These are phyloP conservation scores for Saprolegnia diclina DNA, from an alignment of 352 stramenopile species.

Conservation along the genomic window DNA sequence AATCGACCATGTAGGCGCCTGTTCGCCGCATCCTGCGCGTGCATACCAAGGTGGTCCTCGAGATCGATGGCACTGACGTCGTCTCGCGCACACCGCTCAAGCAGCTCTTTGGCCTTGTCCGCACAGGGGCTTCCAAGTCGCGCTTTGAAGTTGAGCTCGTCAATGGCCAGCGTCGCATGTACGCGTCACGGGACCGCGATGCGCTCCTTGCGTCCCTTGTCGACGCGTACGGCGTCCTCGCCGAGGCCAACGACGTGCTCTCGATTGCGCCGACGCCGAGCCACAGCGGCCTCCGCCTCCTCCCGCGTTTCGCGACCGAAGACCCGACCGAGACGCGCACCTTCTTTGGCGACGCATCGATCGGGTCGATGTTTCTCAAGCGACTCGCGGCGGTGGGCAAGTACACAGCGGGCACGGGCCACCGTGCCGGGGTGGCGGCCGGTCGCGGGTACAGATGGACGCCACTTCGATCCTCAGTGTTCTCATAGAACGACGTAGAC, in stretches of 20 bases:
- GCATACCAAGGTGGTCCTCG: conserved; percentile 61
- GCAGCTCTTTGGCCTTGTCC: conserved; percentile 67
- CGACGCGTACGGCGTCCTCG: conserved; percentile 30
- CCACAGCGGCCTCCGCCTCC: conserved; percentile 55
- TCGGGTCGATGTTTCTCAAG: conserved; percentile 72
- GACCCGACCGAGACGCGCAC: conserved; percentile 57
- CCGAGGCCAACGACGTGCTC: conserved; percentile 32
- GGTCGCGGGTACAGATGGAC: conserved; percentile 52
- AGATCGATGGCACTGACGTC: conserved; percentile 50
- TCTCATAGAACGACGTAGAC: conserved; percentile 33
- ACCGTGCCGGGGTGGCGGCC: conserved; percentile 39
- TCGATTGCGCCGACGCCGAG: conserved; percentile 66
- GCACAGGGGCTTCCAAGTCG: conserved; percentile 34
- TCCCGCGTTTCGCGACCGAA: conserved; percentile 69
- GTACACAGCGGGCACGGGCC: conserved; percentile 32
- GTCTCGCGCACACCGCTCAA: conserved; percentile 57
- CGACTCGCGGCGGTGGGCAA: conserved; percentile 67
- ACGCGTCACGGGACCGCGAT: conserved; percentile 59
- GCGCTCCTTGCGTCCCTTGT: conserved; percentile 70
- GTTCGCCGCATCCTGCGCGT: conserved; percentile 54
- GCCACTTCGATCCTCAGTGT: neutral
- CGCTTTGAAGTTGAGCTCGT: conserved; percentile 75
- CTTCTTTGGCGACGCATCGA: conserved; percentile 77
- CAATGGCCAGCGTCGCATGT: conserved; percentile 54
- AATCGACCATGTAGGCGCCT: conserved; percentile 43